A percentile compares a stretch with the other conserved stretches of the same genome.
These are phyloP conservation scores for Gypsophila paniculata DNA, from an alignment of 179 eudicot genomes.

Conservation along the genomic window DNA sequence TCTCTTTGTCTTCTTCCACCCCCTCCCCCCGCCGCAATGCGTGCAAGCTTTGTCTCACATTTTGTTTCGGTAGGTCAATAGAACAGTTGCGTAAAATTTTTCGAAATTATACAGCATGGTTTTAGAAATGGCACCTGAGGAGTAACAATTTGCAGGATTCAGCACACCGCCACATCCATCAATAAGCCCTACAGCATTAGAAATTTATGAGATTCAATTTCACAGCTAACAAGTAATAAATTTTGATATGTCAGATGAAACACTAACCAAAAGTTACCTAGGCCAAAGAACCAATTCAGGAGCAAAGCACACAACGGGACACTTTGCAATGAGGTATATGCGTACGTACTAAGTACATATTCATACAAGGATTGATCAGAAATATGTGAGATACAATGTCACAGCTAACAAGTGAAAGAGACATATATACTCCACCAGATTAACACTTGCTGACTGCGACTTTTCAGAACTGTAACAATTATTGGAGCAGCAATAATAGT, in stretches of 20 bases:
- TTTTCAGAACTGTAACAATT: slow-evolving; percentile 74
- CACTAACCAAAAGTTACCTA: slow-evolving; percentile 47
- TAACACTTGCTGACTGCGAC: slow-evolving; percentile 78
- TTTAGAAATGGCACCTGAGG: slow-evolving; percentile 62
- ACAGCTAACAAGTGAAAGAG: not conserved
- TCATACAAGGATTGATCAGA: not conserved
- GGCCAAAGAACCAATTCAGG: slow-evolving; percentile 86
- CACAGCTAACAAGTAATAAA: too few relatives aligned
- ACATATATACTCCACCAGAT: not conserved
- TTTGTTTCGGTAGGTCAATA: too few relatives aligned
- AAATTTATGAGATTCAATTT: too few relatives aligned
- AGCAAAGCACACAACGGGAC: slow-evolving; percentile 73
- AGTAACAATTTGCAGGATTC: slow-evolving; percentile 65
- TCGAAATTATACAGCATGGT: not conserved
- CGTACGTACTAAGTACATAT: slow-evolving; percentile 34
- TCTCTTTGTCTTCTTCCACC: too few relatives aligned
- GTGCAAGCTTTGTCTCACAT: too few relatives aligned
- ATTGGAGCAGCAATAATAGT: slow-evolving; percentile 66
- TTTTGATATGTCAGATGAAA: not conserved
- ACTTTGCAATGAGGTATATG: too few relatives aligned
- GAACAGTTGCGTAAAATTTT: too few relatives aligned
- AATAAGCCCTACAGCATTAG: slow-evolving; percentile 76
- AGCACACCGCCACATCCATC: too few relatives aligned
- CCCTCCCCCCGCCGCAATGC: too few relatives aligned
- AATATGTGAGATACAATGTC: not conserved